These are phyloP conservation scores for Polysphondylium violaceum DNA, from an alignment of 78 protist genomes.

Conservation along the genomic window DNA sequence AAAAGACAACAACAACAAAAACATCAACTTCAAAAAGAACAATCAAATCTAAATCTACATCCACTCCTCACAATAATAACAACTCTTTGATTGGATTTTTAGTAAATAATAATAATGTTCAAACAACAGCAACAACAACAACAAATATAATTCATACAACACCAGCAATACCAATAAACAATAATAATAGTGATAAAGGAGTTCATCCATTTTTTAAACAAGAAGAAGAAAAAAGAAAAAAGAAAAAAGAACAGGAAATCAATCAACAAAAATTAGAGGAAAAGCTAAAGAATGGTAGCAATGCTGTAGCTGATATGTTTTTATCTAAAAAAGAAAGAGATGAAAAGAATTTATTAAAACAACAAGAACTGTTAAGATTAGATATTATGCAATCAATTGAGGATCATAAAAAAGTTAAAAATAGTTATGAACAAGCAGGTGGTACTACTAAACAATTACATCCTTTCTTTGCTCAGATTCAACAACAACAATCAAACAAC, in stretches of 20 bases:
- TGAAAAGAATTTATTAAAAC: neutral
- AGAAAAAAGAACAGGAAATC: neutral
- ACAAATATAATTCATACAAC: too few species aligned
- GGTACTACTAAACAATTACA: conserved; percentile 23
- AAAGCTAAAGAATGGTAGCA: neutral
- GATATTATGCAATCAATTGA: conserved; percentile 41
- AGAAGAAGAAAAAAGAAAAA: neutral
- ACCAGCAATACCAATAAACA: too few species aligned
- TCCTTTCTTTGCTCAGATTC: conserved; percentile 46
- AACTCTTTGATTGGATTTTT: too few species aligned
- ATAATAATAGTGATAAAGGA: too few species aligned
- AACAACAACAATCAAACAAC: neutral
- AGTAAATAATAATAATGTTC: too few species aligned
- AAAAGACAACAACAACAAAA: too few species aligned
- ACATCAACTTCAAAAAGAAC: too few species aligned
- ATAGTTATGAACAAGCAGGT: too few species aligned
- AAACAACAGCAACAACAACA: too few species aligned
- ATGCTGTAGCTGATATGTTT: conserved; percentile 26
- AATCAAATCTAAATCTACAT: too few species aligned
- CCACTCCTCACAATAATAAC: too few species aligned
- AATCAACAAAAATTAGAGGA: conserved; percentile 17
- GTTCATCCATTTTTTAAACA: conserved; percentile 38
- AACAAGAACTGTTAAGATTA: conserved; percentile 28
- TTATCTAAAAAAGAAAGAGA: conserved; percentile 33
- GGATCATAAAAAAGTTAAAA: conserved; percentile 22